These are phyloP conservation scores for Corylus heterophylla DNA, from an alignment of 306 rosid genomes.

Conservation along the genomic window DNA sequence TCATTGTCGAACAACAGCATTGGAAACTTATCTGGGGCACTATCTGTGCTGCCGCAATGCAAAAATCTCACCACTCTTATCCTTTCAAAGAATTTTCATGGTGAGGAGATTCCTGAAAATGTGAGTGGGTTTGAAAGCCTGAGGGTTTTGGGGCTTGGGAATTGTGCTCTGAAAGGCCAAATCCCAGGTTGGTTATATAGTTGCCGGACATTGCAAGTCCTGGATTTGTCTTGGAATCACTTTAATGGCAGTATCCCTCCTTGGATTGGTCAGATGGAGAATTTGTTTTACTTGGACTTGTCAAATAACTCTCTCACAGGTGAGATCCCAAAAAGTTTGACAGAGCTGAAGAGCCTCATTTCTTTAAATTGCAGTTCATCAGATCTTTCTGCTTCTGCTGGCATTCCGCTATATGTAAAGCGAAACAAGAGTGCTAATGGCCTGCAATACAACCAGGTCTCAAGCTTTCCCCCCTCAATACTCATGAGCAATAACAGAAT, in stretches of 20 bases:
- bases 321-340: slow-evolving; percentile 61
- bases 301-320: slow-evolving; percentile 77
- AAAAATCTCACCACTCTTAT: slow-evolving; percentile 65
- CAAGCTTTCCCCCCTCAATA: slow-evolving; percentile 79
- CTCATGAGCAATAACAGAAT: slow-evolving; percentile 66
- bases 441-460: slow-evolving; percentile 65
- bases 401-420: slow-evolving; percentile 67
- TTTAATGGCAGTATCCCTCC: slow-evolving; percentile 60
- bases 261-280: slow-evolving; percentile 70
- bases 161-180: slow-evolving; percentile 61
- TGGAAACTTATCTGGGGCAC: slow-evolving; percentile 46
- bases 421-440: slow-evolving; percentile 65
- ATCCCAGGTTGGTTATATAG: slow-evolving; percentile 63
- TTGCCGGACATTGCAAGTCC: slow-evolving; percentile 56
- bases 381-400: slow-evolving; percentile 40
- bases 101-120: slow-evolving; percentile 63
- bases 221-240: slow-evolving; percentile 76
- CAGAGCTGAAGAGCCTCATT: slow-evolving; percentile 51
- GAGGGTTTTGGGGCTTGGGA: slow-evolving; percentile 62
- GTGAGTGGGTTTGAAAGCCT: slow-evolving; percentile 49
- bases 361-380: slow-evolving; percentile 35
- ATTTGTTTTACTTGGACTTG: slow-evolving; percentile 70
- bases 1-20: slow-evolving; percentile 74
- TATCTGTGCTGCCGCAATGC: slow-evolving; percentile 59
- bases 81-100: slow-evolving; percentile 57